Evolutionary conservation across 257 asterid species (phyloP), one percentile per base, ranked within the genome.

Genomic region (Jasminum sambac): DNA sequence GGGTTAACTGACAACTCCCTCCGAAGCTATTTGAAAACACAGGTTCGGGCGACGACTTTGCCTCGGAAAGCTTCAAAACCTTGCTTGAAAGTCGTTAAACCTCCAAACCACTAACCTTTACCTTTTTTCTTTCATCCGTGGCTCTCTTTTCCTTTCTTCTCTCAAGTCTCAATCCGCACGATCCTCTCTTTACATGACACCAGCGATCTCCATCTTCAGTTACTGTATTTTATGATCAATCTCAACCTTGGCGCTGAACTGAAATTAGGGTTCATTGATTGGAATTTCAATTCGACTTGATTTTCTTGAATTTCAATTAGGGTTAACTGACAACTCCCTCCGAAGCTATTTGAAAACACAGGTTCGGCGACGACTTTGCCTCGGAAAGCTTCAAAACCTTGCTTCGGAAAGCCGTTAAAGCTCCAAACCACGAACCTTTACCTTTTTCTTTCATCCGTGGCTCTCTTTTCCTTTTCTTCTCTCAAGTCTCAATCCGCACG

Each of bases 321-420:
- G n/a, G 5, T 7, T 5, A 39, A 4, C 57, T 10, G 10, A 41
- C 19, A 8, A 65, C 36, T 23, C 50, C 50, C 58, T 24, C 59
- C 71, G 4, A 8, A 9, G 4, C 21, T 10, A 60, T 52, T 78
- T 76, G 62, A 75, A 78, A 57, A n/a, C 7, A 23, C 7, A 23
- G 62, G 62, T 55, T 11, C 62, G 62, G 62, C 11, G 0, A 3
- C 30, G 12, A 6, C 61, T 26, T 5, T 44, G 80, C 69, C 21
- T 74, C 61, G 80, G 69, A 11, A 0, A 11, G 2, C 4, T 23
- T 40, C n/a, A 5, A 16, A 3, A 21, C 23, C 65, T 65, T 64
- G 87, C 77, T 72, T 78, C 75, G 83, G 83, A 64, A 64, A 71
- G 78, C 85, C 85, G 85, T 83, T 80, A n/a, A 74, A 36, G 63